These are phyloP conservation scores for Chlamydomonas sp. DNA, from an alignment of 139 green algal species.

Conservation along the genomic window DNA sequence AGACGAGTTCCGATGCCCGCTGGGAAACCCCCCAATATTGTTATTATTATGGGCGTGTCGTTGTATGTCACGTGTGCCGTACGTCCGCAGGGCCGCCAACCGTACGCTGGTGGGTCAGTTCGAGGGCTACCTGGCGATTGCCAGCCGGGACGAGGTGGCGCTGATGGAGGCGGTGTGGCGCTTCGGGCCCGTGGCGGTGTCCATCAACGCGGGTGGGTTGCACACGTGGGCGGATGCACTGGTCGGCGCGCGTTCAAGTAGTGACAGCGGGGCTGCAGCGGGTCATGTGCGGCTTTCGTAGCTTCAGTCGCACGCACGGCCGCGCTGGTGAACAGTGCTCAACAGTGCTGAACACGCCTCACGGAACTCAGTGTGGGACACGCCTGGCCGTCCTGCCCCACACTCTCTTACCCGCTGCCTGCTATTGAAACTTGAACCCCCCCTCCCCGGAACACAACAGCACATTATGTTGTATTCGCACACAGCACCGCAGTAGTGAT, in stretches of 20 bases:
- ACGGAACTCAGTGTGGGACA: no score
- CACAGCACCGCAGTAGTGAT: neutral
- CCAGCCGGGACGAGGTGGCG: slow-evolving; percentile 47
- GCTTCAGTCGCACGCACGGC: neutral
- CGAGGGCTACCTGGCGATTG: slow-evolving; percentile 47
- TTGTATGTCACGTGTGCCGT: neutral
- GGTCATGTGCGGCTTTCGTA: neutral
- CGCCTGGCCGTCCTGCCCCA: no score
- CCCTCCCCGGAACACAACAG: neutral
- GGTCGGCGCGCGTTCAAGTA: neutral
- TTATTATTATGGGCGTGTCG: neutral
- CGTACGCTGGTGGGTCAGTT: slow-evolving; percentile 28
- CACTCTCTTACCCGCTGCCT: neutral
- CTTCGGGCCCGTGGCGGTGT: slow-evolving; percentile 57
- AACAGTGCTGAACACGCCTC: no score
- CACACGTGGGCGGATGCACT: neutral
- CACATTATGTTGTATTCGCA: no score
- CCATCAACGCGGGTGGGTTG: slow-evolving; percentile 42
- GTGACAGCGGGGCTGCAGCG: no score
- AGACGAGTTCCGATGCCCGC: no score
- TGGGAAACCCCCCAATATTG: no score
- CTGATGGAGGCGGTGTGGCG: slow-evolving; percentile 62
- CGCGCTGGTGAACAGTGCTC: neutral
- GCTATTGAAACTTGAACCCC: neutral
- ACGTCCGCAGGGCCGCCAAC: slow-evolving; percentile 22